Base-by-base conservation (phyloP, 169 alveolate genomes). In the Cyclospora cayetanensis region DNA sequence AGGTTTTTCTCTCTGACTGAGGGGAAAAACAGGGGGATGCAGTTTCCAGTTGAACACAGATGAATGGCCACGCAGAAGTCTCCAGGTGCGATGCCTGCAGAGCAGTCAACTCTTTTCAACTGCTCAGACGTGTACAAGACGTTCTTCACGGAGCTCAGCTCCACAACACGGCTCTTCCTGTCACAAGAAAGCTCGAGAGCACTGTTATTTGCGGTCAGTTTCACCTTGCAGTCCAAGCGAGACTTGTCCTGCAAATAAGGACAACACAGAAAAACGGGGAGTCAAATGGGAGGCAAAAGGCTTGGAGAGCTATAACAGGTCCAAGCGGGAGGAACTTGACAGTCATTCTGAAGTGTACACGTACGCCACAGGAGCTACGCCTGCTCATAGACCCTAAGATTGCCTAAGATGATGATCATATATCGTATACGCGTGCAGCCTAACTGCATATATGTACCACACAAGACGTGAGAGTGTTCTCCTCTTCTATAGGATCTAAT, bases 11-110 rank as follows among this genome's bases (percentile, higher is more conserved):
- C 92, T 15, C 37, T 34, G 3, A 77, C 60, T 15, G 52, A 12
- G n/a, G 86, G 22, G 60, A 86, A 86, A 52, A 86, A 86, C 15
- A 86, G 84, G 1, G 92, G 92, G 29, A 86, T 86, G 86, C 92
- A 86, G 42, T 86, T 86, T 31, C 92, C 92, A 2, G 86, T 25
- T 2, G 84, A 53, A 27, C 31, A 39, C 15, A 86, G 72, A 42
- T 86, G 92, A 25, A 86, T 41, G 20, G 92, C 92, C 35, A 50
- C 92, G 37, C 92, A 86, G 60, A 34, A 66, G 76, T 86, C 92
- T 25, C 27, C 42, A 22, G 66, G 60, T 39, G 86, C 27, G 1
- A 86, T 86, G 29, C 92, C 92, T 39, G 92, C 92, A n/a, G 92
- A 86, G 86, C 76, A 66, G 60, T 86, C 92, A 1, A 86, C 92